Base-by-base conservation (phyloP, 2,329 filamentous ascomycete genomes). In the Chrysoporthe austroafricana region DNA sequence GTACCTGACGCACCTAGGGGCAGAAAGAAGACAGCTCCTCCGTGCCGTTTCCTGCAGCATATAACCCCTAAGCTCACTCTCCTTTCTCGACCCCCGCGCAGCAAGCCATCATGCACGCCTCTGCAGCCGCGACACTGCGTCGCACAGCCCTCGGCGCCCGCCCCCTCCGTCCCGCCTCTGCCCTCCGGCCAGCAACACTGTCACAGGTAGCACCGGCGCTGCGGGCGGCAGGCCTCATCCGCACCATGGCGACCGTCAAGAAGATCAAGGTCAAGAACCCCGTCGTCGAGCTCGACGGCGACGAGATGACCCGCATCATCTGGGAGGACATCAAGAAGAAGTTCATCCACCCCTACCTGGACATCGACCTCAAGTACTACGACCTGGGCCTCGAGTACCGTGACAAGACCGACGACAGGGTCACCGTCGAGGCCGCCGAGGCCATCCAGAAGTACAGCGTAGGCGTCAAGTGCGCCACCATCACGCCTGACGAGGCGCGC, bases 211-310 rank as follows among this genome's bases (percentile, higher is more conserved):
- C 63, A 34, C 63, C 63, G 21, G 62, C 68, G 36, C 62, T 69
- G 56, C 59, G 62, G 36, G 50, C 63, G 18, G 64, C 68, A 52
- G 68, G 43, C 39, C 44, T 62, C 14, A 39, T 68, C 57, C 79
- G 80, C 78, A 85, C 80, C 75, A 88, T 90, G 87, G 83, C 85
- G 67, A 77, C 77, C 70, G 80, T 85, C 74, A 84, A 87, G 77
- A 99, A 98, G 91, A 98, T 98, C 88, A 96, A 97, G 88, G 96
- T 99, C 85, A 94, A 97, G 90, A 98, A 97, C 83, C 96, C 96
- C 73, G 90, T 99, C 79, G 96, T 99, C 80, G 96, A 98, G 85
- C 88, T 98, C 76, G 95, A 98, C 80, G 95, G 95, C 77, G 89
- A 91, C 76, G 89, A 94, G 90, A 98, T 98, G 96, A 99, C 96